Evolutionary conservation across 23 red algal genomes (phyloP).

Genomic region (Rhodosorus marinus): DNA sequence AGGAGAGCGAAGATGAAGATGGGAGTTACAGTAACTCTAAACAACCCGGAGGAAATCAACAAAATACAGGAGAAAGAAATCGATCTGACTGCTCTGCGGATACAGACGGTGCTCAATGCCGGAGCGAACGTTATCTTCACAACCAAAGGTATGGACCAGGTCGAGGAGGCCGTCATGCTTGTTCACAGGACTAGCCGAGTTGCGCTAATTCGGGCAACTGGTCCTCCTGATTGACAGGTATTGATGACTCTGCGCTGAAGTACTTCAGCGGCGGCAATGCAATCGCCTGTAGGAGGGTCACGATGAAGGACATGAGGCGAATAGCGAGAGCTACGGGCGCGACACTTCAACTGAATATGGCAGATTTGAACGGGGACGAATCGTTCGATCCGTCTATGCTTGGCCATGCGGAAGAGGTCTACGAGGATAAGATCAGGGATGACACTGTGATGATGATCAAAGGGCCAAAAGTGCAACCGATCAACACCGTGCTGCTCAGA

Average conservation of each 20-base stretch:
- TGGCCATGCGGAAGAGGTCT: constrained; percentile 72
- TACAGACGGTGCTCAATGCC: constrained; percentile 50
- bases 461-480: constrained; percentile 31
- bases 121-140: constrained; percentile 87
- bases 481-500: constrained; percentile 64
- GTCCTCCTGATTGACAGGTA: too few relatives aligned
- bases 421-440: constrained; percentile 66
- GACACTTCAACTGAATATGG: constrained; percentile 44
- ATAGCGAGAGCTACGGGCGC: constrained; percentile 86
- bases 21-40: constrained; percentile 58
- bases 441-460: constrained; percentile 50
- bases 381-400: constrained; percentile 67
- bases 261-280: constrained; percentile 80
- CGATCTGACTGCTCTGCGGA: constrained; percentile 76
- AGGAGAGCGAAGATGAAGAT: constrained; percentile 84
- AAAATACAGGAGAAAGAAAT: constrained; percentile 66
- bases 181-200: too few relatives aligned
- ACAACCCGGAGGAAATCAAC: constrained; percentile 48
- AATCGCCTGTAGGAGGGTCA: constrained; percentile 67
- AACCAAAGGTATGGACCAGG: constrained; percentile 77
- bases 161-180: too few relatives aligned
- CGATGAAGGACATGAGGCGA: constrained; percentile 54
- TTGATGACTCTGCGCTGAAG: constrained; percentile 92
- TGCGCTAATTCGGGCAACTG: too few relatives aligned
- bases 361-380: constrained; percentile 76